A percentile compares a stretch with the other conserved stretches of the same genome.
These are phyloP conservation scores for Forsythia viridissima DNA, from an alignment of 257 asterid genomes.

Conservation along the genomic window DNA sequence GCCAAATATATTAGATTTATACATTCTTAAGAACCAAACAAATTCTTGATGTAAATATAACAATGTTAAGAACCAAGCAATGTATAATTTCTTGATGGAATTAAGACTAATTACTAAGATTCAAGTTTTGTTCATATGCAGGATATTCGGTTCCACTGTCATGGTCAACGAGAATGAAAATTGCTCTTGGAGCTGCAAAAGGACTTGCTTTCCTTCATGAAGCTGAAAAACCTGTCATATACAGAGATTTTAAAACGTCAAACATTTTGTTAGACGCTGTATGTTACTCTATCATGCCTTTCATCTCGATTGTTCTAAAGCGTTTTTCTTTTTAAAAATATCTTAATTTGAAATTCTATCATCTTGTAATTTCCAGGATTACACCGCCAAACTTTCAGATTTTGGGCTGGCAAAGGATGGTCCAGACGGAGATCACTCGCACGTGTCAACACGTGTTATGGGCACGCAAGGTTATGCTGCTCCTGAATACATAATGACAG, in stretches of 20 bases:
- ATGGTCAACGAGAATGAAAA: constrained; percentile 87
- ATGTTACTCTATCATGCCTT: not conserved
- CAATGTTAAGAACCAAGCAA: not conserved
- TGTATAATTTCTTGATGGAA: not conserved
- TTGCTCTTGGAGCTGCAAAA: constrained; percentile 87
- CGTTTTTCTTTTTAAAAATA: not conserved
- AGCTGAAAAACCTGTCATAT: constrained; percentile 82
- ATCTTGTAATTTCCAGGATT: constrained; percentile 48
- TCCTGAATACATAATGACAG: constrained; percentile 88
- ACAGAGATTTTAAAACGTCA: constrained; percentile 88
- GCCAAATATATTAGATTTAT: too few relatives aligned
- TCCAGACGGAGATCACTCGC: constrained; percentile 91
- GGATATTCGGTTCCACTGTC: constrained; percentile 87
- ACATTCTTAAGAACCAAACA: not conserved
- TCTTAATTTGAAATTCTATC: not conserved
- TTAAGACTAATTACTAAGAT: not conserved
- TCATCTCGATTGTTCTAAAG: not conserved
- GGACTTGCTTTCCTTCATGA: constrained; percentile 95
- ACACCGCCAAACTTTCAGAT: constrained; percentile 80
- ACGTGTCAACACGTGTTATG: constrained; percentile 91
- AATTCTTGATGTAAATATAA: not conserved
- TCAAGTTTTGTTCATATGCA: constrained; percentile 19
- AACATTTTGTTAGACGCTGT: constrained; percentile 85
- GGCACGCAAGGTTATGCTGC: constrained; percentile 96
- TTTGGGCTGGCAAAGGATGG: constrained; percentile 93